Percentiles rank a stretch among this genome's conserved stretches.
phyloP scores from a whole-genome alignment of 305 asterid species.

The Fraxinus sp. region DNA sequence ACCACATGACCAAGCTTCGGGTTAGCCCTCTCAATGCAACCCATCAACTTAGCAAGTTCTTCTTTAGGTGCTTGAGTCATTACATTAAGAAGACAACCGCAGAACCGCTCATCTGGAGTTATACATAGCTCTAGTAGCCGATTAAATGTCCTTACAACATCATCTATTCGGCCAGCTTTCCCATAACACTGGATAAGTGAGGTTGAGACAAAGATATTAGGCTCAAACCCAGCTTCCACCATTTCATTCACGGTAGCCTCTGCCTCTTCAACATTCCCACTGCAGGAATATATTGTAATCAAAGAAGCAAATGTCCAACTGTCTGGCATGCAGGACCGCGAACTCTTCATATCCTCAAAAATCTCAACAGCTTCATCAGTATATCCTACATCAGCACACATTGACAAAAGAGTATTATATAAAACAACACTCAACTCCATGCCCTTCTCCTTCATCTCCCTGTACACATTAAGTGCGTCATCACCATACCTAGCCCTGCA shows the following conservation, averaged over 20 bases:
- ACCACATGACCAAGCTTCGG: conserved; percentile 68
- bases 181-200: conserved; percentile 93
- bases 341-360: conserved; percentile 69
- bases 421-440: conserved; percentile 59
- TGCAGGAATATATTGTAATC: conserved; percentile 69
- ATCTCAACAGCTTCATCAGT: conserved; percentile 71
- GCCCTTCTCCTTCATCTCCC: conserved; percentile 83
- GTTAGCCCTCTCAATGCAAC: conserved; percentile 68
- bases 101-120: conserved; percentile 72
- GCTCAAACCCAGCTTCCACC: conserved; percentile 75
- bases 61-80: conserved; percentile 58
- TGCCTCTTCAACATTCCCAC: conserved; percentile 79
- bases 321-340: conserved; percentile 59
- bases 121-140: conserved; percentile 49
- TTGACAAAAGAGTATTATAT: conserved; percentile 71
- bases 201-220: conserved; percentile 68
- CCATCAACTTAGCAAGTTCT: conserved; percentile 51
- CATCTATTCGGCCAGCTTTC: conserved; percentile 71
- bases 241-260: conserved; percentile 70
- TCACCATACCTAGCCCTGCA: conserved; percentile 69
- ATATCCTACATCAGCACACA: conserved; percentile 79
- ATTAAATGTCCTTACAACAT: conserved; percentile 71
- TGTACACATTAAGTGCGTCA: conserved; percentile 68
- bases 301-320: conserved; percentile 78
- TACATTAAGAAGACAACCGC: conserved; percentile 79